Base-by-base conservation (phyloP, 495 filamentous ascomycete species). In the Lophiotrema nucula region DNA sequence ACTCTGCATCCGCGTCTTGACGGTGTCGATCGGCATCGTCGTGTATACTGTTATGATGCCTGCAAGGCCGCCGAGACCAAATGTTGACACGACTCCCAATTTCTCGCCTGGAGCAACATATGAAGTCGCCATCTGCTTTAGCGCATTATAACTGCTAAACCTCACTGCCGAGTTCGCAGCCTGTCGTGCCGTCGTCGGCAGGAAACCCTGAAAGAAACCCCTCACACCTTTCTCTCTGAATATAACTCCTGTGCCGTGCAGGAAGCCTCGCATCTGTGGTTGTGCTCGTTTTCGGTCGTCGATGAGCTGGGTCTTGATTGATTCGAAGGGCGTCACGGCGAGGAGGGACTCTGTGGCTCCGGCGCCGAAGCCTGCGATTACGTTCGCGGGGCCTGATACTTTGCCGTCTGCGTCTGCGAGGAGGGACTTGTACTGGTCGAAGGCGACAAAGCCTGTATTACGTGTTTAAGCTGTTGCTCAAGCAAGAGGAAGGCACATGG, bases 1-100 rank as follows among this genome's bases (percentile, higher is more conserved):
- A 24, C 88, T 93, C 83, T 98, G 93, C 95, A 98, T 98, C 83
- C 85, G 82, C 54, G 93, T 98, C 78, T 98, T 98, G 52, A 98
- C 81, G 0, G 92, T 96, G 69, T 98, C 93, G 33, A 98, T 75
- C 13, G 93, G 93, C 73, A 97, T 93, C 5, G 93, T 88, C 11
- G 77, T 78, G 64, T 88, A 96, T 67, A 98, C 93, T 3, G 93
- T 98, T 59, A 98, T 93, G 1, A 95, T 70, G 13, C 93, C 93
- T 2, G 93, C 93, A 35, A 92, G 73, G 16, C 86, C 93, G 23
- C 93, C 93, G 70, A 97, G 88, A 0, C 84, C 89, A 66, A 98
- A 98, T 0, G 93, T 97, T 41, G 84, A 86, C 0, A 88, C 69
- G n/a, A 88, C 83, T 4, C 95, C 91, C 39, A 98, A 76, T 77